Evolutionary conservation across 2,329 filamentous ascomycete genomes (phyloP).

Genomic region (Myriosclerotinia duriaeana): DNA sequence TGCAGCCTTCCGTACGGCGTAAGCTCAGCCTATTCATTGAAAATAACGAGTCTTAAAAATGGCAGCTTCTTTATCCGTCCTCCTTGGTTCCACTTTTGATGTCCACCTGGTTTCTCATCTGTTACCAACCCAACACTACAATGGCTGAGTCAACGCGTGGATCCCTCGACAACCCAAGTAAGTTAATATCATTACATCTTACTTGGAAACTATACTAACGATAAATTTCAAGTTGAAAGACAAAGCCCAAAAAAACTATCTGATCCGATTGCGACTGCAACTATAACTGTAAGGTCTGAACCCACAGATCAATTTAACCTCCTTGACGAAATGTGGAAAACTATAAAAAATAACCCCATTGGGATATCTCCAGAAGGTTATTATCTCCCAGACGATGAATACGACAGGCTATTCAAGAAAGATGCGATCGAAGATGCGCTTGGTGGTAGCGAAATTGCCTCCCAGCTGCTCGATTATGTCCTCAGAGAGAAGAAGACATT

Average conservation of each 20-base stretch:
- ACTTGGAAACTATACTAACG: not conserved
- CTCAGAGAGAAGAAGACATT: not conserved
- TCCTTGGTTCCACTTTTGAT: not conserved
- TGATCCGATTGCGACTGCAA: not conserved
- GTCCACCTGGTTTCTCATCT: not conserved
- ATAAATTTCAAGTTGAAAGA: not conserved
- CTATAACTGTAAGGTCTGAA: not conserved
- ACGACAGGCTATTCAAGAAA: not conserved
- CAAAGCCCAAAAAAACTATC: not conserved
- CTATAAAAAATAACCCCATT: not conserved
- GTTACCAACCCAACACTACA: not conserved
- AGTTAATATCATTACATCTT: not conserved
- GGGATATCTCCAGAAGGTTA: not conserved
- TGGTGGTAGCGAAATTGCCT: not conserved
- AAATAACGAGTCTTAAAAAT: not conserved
- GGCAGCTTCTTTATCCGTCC: not conserved
- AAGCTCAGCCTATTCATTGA: not conserved
- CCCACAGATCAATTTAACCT: not conserved
- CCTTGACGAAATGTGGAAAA: not conserved
- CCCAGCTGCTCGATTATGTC: not conserved
- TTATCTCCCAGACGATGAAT: slow-evolving; percentile 12
- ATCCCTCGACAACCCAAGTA: not conserved
- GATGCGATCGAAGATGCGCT: not conserved
- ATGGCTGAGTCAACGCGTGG: not conserved
- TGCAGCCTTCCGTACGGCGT: not conserved